These are phyloP conservation scores for Parsonsia alboflavescens DNA, from an alignment of 257 asterid species.

Conservation along the genomic window DNA sequence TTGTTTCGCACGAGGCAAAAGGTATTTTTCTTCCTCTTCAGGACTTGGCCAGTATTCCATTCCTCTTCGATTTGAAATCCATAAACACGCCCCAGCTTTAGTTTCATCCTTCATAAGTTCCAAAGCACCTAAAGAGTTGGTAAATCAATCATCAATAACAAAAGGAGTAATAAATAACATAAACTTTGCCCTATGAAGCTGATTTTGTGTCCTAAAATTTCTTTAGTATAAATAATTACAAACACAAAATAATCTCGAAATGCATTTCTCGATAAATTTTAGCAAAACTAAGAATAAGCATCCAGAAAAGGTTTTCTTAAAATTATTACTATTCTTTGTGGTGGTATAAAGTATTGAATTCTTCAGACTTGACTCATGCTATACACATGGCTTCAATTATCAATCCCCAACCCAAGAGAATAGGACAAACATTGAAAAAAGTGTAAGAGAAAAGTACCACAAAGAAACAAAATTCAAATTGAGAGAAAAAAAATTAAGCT, in stretches of 20 bases:
- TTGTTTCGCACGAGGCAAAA: constrained; percentile 28
- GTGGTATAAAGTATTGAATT: background rate
- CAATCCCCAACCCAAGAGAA: background rate
- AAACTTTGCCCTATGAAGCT: background rate
- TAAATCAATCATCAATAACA: constrained; percentile 20
- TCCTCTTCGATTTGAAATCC: constrained; percentile 88
- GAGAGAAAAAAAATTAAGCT: background rate
- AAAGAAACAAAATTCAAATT: background rate
- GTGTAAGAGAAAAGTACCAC: background rate
- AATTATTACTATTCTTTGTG: too few species aligned
- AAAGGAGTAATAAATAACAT: constrained; percentile 4
- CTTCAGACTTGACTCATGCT: background rate
- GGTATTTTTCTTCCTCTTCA: constrained; percentile 72
- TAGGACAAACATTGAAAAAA: background rate
- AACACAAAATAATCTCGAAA: background rate
- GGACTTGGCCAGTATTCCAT: constrained; percentile 92
- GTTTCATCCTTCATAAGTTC: constrained; percentile 79
- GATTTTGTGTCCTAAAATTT: background rate
- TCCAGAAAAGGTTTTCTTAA: too few species aligned
- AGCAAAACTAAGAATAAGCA: background rate
- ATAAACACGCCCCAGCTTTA: constrained; percentile 89
- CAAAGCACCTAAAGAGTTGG: constrained; percentile 57
- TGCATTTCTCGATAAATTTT: background rate
- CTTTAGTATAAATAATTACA: background rate
- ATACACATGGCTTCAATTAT: background rate